Base-by-base conservation (phyloP, 1,139 yeast species). In the Suhomyces yuchorum region DNA sequence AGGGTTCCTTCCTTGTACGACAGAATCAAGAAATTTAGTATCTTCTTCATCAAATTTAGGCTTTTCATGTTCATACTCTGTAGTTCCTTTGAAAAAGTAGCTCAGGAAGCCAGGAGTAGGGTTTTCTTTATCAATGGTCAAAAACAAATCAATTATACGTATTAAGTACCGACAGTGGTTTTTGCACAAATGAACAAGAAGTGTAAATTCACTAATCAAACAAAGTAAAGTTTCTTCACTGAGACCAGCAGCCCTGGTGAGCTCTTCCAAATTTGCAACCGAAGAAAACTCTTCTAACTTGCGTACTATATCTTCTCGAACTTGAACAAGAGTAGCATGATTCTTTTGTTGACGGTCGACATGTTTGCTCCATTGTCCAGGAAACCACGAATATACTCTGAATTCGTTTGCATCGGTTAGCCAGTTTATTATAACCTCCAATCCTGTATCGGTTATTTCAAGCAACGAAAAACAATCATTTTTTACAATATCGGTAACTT, bases 371-470 rank as follows among this genome's bases (percentile, higher is more conserved):
- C 53, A 48, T 14, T 42, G 24, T 1, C 55, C 49, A 2, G 66
- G 66, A 19, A 61, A 45, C 3, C 56, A 35, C 2, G 67, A 40
- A 48, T 61, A 65, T 12, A 55, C 34, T 39, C 75, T 54, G 50
- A 59, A 71, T 2, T 57, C 54, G 49, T 71, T 71, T 2, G 75
- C 73, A 37, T 63, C 61, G 4, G 46, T 49, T 2, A 70, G 36
- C 76, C 76, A 71, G 14, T 56, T 53, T 12, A 55, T 45, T 1
- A 63, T 45, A 0, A 55, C 53, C 1, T 38, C 59, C 8, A 69
- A 39, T 1, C 62, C 67, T 0, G 37, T 47, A 23, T 61, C 54
- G 7, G 61, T 55, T 1, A 56, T 51, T 3, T 56, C 61, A 12
- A 68, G 38, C 11, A 60, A 53, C 1, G 64, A 57, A 2, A 42